phyloP scores from a whole-genome alignment of 164 flowering plant genomes.

The Euptelea pleiosperma region DNA sequence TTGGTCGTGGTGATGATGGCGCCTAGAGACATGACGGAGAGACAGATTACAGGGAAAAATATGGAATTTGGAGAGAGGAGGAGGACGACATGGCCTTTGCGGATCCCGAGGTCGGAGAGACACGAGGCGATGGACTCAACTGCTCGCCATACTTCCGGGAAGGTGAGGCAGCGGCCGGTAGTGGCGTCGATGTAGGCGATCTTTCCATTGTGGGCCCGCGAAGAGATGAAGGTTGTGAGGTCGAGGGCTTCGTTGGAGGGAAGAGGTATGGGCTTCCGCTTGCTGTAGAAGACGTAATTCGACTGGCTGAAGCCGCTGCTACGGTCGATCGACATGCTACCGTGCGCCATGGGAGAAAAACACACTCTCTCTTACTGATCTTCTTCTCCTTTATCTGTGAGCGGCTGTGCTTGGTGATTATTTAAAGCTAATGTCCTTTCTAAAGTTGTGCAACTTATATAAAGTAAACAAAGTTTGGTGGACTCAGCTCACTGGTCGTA shows the following conservation, averaged over 20 bases:
- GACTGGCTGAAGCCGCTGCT: constrained; percentile 65
- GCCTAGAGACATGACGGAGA: constrained; percentile 77
- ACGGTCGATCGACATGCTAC: constrained; percentile 29
- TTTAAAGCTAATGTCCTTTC: no score
- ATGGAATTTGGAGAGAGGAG: constrained; percentile 81
- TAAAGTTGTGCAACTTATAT: no score
- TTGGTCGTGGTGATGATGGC: constrained; percentile 83
- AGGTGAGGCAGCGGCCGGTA: constrained; percentile 59
- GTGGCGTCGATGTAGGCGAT: constrained; percentile 77
- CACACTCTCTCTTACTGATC: no score
- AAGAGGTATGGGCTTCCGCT: constrained; percentile 54
- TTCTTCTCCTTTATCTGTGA: no score
- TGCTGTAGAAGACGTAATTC: constrained; percentile 73
- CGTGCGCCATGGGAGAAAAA: constrained; percentile 19
- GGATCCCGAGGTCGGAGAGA: constrained; percentile 49
- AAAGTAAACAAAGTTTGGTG: no score
- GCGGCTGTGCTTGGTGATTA: no score
- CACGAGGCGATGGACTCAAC: constrained; percentile 52
- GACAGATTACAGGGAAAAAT: constrained; percentile 69
- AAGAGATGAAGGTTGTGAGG: constrained; percentile 79
- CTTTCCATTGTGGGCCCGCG: constrained; percentile 62
- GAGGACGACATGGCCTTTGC: constrained; percentile 73
- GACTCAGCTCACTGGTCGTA: no score
- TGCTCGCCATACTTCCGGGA: constrained; percentile 49
- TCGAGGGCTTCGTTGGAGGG: constrained; percentile 53